Evolutionary conservation across 2,329 filamentous ascomycete species (phyloP).

Genomic region (Cordyceps cateniannulata): DNA sequence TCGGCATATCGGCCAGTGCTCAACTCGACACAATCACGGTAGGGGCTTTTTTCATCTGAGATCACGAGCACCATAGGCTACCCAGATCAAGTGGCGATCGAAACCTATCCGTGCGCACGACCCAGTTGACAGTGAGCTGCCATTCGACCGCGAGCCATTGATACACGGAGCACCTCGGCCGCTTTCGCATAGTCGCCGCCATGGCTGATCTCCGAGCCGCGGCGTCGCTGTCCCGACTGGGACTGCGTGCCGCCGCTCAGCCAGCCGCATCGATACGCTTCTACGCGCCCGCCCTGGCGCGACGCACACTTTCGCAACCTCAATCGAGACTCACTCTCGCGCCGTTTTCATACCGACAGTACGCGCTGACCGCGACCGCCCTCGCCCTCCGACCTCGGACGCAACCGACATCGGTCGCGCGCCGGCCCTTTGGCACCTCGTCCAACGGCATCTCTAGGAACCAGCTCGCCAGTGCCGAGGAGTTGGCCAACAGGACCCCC

Average conservation of each 20-base stretch:
- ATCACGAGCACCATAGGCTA: not conserved
- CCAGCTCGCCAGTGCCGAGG: conserved; percentile 78
- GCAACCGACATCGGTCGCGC: not conserved
- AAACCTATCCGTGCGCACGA: not conserved
- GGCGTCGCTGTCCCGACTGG: conserved; percentile 8
- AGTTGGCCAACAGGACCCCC: conserved; percentile 88
- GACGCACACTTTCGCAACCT: not conserved
- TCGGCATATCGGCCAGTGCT: not conserved
- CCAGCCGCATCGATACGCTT: not conserved
- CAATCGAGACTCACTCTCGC: not conserved
- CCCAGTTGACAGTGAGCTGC: not conserved
- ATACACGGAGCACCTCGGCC: not conserved
- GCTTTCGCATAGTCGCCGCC: not conserved
- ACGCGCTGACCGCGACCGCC: not conserved
- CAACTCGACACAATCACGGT: not conserved
- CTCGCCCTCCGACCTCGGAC: conserved; percentile 2
- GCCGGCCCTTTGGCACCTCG: conserved; percentile 34
- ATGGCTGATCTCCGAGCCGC: conserved; percentile 8
- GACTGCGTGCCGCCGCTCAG: conserved; percentile 8
- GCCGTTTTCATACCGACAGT: conserved; percentile 1
- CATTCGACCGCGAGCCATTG: not conserved
- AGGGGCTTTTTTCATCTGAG: not conserved
- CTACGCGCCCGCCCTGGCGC: not conserved
- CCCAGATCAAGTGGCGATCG: not conserved
- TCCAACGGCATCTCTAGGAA: conserved; percentile 49